These are phyloP conservation scores for Mallotus nudiflorus DNA, from an alignment of 345 rosid species.

Conservation along the genomic window DNA sequence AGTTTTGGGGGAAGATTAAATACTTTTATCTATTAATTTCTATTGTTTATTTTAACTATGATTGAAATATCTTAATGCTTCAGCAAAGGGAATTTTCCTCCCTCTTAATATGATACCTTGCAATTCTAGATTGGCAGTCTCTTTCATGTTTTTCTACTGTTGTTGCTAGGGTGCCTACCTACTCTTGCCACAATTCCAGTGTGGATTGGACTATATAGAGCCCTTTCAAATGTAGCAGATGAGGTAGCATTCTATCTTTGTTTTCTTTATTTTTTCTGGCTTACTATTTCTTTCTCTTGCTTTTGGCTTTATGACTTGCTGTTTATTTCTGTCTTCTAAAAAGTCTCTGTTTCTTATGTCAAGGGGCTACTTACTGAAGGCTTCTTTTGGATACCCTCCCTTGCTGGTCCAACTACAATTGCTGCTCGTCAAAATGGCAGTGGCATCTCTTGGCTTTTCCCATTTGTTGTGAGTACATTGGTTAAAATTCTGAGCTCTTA, in stretches of 20 bases:
- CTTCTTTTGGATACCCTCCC: constrained; percentile 97
- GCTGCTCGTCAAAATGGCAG: constrained; percentile 85
- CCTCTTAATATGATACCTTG: neutral
- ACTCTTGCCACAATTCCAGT: constrained; percentile 97
- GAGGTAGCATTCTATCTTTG: constrained; percentile 50
- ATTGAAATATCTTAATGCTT: too few species aligned
- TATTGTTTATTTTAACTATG: too few species aligned
- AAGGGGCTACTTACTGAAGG: constrained; percentile 98
- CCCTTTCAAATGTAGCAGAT: constrained; percentile 93
- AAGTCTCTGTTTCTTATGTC: constrained; percentile 16
- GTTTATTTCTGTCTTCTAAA: constrained; percentile 18
- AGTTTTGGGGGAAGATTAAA: neutral
- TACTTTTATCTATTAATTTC: neutral
- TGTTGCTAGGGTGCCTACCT: constrained; percentile 74
- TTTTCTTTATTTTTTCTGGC: neutral
- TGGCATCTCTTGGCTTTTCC: constrained; percentile 94
- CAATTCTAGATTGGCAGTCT: neutral
- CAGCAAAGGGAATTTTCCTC: neutral
- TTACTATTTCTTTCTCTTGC: neutral
- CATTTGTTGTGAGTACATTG: constrained; percentile 63
- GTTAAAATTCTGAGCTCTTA: constrained; percentile 4
- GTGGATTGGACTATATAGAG: constrained; percentile 97
- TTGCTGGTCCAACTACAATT: constrained; percentile 89
- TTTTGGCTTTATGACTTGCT: constrained; percentile 9
- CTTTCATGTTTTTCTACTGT: neutral